A percentile compares a stretch with the other conserved stretches of the same genome.
phyloP scores from a whole-genome alignment of 768 basidiomycete genomes.

The Rhizopogon salebrosus region DNA sequence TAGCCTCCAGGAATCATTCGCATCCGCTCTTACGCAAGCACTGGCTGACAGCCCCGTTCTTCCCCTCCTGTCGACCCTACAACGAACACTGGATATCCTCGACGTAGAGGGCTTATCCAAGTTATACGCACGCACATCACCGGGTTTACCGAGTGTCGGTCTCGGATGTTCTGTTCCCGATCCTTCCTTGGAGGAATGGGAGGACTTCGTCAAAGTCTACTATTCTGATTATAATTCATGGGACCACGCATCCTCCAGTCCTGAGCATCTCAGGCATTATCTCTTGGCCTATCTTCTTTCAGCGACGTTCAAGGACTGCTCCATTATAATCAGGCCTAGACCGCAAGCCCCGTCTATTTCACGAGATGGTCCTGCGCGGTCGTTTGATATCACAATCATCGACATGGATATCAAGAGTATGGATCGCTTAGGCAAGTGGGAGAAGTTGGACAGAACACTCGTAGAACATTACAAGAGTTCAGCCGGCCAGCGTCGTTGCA shows the following conservation, averaged over 20 bases:
- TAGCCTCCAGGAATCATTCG: constrained; percentile 46
- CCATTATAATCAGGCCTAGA: constrained; percentile 46
- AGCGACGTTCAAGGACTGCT: constrained; percentile 97
- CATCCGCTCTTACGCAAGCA: constrained; percentile 40
- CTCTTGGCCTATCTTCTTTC: constrained; percentile 78
- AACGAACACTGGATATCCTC: constrained; percentile 72
- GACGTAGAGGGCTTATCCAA: constrained; percentile 79
- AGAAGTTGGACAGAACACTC: constrained; percentile 66
- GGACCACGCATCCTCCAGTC: constrained; percentile 34
- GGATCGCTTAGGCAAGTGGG: constrained; percentile 63
- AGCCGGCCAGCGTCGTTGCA: constrained; percentile 12
- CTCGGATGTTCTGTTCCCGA: constrained; percentile 35
- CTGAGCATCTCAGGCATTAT: constrained; percentile 53
- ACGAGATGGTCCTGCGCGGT: constrained; percentile 10
- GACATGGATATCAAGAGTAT: constrained; percentile 84
- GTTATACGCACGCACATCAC: constrained; percentile 25
- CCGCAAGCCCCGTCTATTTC: neutral
- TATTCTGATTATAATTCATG: constrained; percentile 27
- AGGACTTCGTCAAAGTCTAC: constrained; percentile 54
- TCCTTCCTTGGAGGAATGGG: constrained; percentile 63
- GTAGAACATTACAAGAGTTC: constrained; percentile 35
- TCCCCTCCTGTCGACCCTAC: constrained; percentile 49
- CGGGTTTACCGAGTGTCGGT: neutral
- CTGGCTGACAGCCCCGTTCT: constrained; percentile 52
- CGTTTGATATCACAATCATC: constrained; percentile 45